Evolutionary conservation across 306 rosid genomes (phyloP).

Genomic region (Vigna hirtella): DNA sequence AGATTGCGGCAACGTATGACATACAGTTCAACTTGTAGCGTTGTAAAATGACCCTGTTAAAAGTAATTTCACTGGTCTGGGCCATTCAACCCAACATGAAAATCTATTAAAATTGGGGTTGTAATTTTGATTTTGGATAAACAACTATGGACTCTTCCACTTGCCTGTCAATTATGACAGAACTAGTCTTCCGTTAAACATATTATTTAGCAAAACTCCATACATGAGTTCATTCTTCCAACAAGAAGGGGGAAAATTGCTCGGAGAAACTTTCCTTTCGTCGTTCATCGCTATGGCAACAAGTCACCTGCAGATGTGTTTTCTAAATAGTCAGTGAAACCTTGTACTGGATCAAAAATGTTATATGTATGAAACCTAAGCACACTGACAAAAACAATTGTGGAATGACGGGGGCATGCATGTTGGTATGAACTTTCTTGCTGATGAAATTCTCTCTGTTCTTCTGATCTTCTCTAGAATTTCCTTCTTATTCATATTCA

Average conservation of each 20-base stretch:
- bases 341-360: slow-evolving; percentile 2
- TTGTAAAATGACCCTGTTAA: background rate
- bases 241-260: slow-evolving; percentile 38
- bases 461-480: too few species aligned
- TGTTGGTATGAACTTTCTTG: too few species aligned
- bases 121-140: slow-evolving; percentile 22
- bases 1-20: background rate
- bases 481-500: too few species aligned
- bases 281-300: slow-evolving; percentile 49
- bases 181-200: slow-evolving; percentile 27
- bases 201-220: slow-evolving; percentile 41
- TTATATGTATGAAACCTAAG: background rate
- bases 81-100: slow-evolving; percentile 41
- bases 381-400: background rate
- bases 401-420: too few species aligned
- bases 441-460: too few species aligned
- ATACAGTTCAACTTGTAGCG: background rate
- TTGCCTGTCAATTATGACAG: background rate
- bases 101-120: slow-evolving; percentile 4
- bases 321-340: slow-evolving; percentile 32
- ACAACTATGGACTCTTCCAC: slow-evolving; percentile 29
- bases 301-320: slow-evolving; percentile 51
- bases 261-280: slow-evolving; percentile 44
- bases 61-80: background rate
- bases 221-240: slow-evolving; percentile 41